Base-by-base conservation (phyloP, 2,329 filamentous ascomycete species). In the Penicillium sp. region DNA sequence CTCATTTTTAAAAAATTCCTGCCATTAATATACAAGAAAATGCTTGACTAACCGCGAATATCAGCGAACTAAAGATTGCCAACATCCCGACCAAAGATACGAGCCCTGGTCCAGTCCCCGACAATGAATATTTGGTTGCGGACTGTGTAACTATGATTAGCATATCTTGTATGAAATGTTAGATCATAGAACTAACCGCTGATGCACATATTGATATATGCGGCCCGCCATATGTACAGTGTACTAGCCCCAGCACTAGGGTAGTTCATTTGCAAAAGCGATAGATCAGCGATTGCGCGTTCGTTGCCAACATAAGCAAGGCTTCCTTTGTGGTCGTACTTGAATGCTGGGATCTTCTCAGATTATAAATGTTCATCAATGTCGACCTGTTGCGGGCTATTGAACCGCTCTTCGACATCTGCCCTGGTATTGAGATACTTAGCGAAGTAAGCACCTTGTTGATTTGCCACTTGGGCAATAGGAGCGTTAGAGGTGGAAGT, bases 121-220 rank as follows among this genome's bases (percentile, higher is more conserved):
- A 90, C 79, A 66, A 99, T 94, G 47, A 99, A 84, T 66, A 97
- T 84, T 72, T 93, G 88, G 81, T 99, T 99, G 67, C 94, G 91
- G 58, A 90, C 90, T 95, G 61, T 42, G 47, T 34, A 40, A 49
- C 61, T 66, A 55, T 45, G 39, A 35, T n/a, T n/a, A n/a, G n/a
- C n/a, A n/a, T n/a, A n/a, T n/a, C n/a, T n/a, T n/a, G n/a, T n/a
- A n/a, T n/a, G n/a, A n/a, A n/a, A n/a, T n/a, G n/a, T n/a, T n/a
- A n/a, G n/a, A n/a, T 19, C 26, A n/a, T 4, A 7, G 38, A 64
- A 89, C 90, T 86, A 84, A 94, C 91, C 92, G 86, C 92, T 97
- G 77, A 99, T 99, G 85, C 93, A 97, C 94, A 99, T 99, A 82
- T 91, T 97, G 74, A 99, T 81, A 76, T 99, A 99, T 51, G 93